phyloP scores from a whole-genome alignment of 2,329 filamentous ascomycete species.

The Thyridium curvatum region DNA sequence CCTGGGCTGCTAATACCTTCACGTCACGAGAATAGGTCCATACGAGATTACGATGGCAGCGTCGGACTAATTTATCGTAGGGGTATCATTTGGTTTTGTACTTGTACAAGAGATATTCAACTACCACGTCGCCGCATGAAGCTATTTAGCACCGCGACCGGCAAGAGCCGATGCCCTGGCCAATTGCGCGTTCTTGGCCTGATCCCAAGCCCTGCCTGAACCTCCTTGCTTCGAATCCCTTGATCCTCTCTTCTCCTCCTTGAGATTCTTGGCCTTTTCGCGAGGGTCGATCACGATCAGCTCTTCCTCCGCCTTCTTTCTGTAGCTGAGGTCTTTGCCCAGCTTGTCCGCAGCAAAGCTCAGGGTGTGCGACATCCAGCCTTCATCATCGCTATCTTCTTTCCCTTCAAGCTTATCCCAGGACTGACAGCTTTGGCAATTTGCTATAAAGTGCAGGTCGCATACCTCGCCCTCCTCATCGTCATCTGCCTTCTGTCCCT shows the following conservation, averaged over 20 bases:
- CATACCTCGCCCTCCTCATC: slow-evolving; percentile 73
- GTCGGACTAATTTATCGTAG: too few species aligned
- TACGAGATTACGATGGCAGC: too few species aligned
- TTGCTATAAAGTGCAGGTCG: slow-evolving; percentile 91
- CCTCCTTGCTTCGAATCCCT: slow-evolving; percentile 45
- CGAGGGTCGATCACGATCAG: slow-evolving; percentile 88
- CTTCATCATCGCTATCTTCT: slow-evolving; percentile 54
- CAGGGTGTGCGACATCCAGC: slow-evolving; percentile 82
- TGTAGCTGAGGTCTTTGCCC: slow-evolving; percentile 87
- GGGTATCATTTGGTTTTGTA: too few species aligned
- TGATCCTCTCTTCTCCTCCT: slow-evolving; percentile 56
- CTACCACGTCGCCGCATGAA: too few species aligned
- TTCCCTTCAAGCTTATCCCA: slow-evolving; percentile 64
- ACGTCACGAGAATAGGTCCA: too few species aligned
- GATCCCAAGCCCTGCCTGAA: slow-evolving; percentile 52
- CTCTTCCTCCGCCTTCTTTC: slow-evolving; percentile 85
- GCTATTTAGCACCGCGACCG: slow-evolving; percentile 49
- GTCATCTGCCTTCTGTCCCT: slow-evolving; percentile 8
- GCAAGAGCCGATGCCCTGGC: slow-evolving; percentile 45
- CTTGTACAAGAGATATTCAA: too few species aligned
- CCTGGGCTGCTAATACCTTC: too few species aligned
- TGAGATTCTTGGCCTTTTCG: slow-evolving; percentile 70
- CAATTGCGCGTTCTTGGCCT: slow-evolving; percentile 50
- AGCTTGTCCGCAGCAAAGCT: slow-evolving; percentile 84
- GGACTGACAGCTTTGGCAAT: slow-evolving; percentile 84